Percentiles rank a stretch among this genome's conserved stretches.
These are phyloP conservation scores for Tulasnella sp. DNA, from an alignment of 768 basidiomycete species.

Conservation along the genomic window DNA sequence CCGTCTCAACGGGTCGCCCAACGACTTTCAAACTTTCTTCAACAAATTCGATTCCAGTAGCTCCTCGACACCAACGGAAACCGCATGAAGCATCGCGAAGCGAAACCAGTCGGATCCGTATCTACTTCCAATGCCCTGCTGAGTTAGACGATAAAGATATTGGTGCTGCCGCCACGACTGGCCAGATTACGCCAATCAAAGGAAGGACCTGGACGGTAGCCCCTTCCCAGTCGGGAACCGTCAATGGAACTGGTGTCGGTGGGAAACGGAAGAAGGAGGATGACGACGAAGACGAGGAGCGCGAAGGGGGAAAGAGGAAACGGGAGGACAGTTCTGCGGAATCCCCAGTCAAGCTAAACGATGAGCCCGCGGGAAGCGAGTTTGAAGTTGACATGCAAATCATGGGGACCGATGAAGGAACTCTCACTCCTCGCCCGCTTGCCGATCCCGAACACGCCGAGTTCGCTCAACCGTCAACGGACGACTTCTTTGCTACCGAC, in stretches of 20 bases:
- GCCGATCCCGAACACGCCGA: not conserved
- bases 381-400: slow-evolving; percentile 2
- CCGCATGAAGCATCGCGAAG: slow-evolving; percentile 29
- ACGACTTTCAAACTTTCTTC: slow-evolving; percentile 28
- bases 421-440: not conserved
- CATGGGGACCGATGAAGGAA: not conserved
- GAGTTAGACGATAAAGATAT: slow-evolving; percentile 29
- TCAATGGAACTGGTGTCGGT: not conserved
- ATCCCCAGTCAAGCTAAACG: not conserved
- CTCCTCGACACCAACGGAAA: slow-evolving; percentile 29
- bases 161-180: not conserved
- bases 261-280: slow-evolving; percentile 68
- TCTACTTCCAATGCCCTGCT: slow-evolving; percentile 89
- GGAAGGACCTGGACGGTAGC: slow-evolving; percentile 9
- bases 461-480: not conserved
- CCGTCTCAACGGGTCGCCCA: slow-evolving; percentile 33
- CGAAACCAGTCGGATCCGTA: slow-evolving; percentile 67
- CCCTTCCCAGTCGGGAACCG: not conserved
- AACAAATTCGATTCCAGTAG: slow-evolving; percentile 27
- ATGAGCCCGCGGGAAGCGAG: slow-evolving; percentile 3
- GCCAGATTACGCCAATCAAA: not conserved
- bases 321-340: slow-evolving; percentile 43
- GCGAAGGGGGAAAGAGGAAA: slow-evolving; percentile 53
- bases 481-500: not conserved
- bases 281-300: slow-evolving; percentile 72